A percentile compares a stretch with the other conserved stretches of the same genome.
These are phyloP conservation scores for Tylopilus rubrobrunneus DNA, from an alignment of 768 basidiomycete species.

Conservation along the genomic window DNA sequence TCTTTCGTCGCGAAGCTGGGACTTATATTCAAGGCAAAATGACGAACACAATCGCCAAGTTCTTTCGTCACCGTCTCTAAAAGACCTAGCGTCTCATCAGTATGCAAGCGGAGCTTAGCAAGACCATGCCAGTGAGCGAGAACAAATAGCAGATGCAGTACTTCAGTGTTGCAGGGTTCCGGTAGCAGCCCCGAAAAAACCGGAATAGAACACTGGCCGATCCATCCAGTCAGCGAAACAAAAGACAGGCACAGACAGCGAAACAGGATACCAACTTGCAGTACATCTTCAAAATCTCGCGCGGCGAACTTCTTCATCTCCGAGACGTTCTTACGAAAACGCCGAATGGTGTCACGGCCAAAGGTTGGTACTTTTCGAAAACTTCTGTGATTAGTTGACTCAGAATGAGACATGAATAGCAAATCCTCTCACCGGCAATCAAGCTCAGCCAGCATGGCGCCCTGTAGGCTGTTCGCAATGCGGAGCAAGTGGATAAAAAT, in stretches of 20 bases:
- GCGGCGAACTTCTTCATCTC: not conserved
- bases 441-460: not conserved
- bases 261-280: not conserved
- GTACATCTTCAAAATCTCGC: not conserved
- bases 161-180: not conserved
- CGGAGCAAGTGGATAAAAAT: not conserved
- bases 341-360: not conserved
- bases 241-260: too few relatives aligned
- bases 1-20: not conserved
- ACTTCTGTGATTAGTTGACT: not conserved
- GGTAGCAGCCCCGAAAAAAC: not conserved
- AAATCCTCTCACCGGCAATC: not conserved
- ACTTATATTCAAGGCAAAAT: not conserved
- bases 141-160: not conserved
- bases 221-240: too few relatives aligned
- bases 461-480: not conserved
- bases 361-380: not conserved
- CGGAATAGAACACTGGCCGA: not conserved
- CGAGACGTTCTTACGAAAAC: not conserved
- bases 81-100: not conserved
- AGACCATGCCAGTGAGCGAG: not conserved
- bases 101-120: not conserved
- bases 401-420: too few relatives aligned
- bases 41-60: not conserved
- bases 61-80: not conserved